Percentiles rank a stretch among this genome's conserved stretches.
These are phyloP conservation scores for Sanghuangporus weigelae DNA, from an alignment of 1,284 basidiomycete species.

Conservation along the genomic window DNA sequence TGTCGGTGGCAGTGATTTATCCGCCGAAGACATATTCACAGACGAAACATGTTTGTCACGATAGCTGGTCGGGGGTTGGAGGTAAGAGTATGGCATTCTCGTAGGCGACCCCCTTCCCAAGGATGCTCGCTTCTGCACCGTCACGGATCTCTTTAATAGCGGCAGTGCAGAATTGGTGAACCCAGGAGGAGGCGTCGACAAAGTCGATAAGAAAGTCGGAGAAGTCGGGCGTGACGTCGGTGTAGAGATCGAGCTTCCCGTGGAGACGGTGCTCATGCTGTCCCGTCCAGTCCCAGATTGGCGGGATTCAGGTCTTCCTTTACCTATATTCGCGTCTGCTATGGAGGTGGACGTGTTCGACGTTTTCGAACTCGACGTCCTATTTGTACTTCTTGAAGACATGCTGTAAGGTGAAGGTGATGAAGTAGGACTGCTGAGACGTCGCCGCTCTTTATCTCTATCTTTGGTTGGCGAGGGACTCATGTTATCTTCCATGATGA, in stretches of 20 bases:
- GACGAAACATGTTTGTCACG: constrained; percentile 31
- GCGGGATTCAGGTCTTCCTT: constrained; percentile 59
- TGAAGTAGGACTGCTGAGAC: constrained; percentile 52
- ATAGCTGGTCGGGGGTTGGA: constrained; percentile 27
- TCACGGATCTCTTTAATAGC: constrained; percentile 52
- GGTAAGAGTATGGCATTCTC: constrained; percentile 23
- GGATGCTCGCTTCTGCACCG: constrained; percentile 55
- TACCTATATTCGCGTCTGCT: constrained; percentile 34
- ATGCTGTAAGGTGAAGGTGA: constrained; percentile 28
- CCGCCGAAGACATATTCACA: constrained; percentile 7
- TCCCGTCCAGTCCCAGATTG: constrained; percentile 47
- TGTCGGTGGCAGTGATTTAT: constrained; percentile 13
- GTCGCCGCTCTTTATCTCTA: constrained; percentile 47
- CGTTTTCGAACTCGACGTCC: constrained; percentile 25
- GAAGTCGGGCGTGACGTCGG: constrained; percentile 69
- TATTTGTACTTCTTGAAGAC: constrained; percentile 25
- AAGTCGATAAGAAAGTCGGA: constrained; percentile 67
- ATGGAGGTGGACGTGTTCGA: constrained; percentile 31
- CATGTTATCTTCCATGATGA: constrained; percentile 72
- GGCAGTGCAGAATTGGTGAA: constrained; percentile 37
- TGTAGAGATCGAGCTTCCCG: constrained; percentile 56
- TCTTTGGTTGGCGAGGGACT: constrained; percentile 57
- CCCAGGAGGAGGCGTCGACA: constrained; percentile 56
- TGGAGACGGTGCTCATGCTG: constrained; percentile 49
- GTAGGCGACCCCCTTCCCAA: constrained; percentile 38